These are phyloP conservation scores for Eucalyptus tenuipes DNA, from an alignment of 345 rosid genomes.

Conservation along the genomic window DNA sequence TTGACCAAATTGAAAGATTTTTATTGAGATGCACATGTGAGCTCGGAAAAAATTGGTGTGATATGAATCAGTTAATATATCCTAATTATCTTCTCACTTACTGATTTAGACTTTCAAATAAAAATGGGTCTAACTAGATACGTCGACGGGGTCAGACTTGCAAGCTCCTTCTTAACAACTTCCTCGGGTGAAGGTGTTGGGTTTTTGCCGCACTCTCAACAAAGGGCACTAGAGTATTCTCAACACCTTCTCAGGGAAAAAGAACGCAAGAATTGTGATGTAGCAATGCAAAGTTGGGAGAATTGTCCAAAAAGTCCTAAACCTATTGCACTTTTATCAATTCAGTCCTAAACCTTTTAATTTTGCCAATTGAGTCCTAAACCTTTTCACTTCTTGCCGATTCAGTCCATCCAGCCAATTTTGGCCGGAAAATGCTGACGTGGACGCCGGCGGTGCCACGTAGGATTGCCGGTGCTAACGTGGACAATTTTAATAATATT, in stretches of 20 bases:
- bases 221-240: background rate
- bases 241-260: background rate
- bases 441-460: too few species aligned
- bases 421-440: too few species aligned
- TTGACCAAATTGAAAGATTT: too few species aligned
- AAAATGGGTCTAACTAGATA: background rate
- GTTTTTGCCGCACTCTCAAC: background rate
- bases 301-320: too few species aligned
- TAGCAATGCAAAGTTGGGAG: too few species aligned
- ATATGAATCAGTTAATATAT: background rate
- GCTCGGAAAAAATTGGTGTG: background rate
- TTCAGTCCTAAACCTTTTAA: too few species aligned
- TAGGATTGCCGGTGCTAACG: too few species aligned
- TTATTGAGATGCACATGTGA: background rate
- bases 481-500: too few species aligned
- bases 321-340: too few species aligned
- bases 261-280: accelerated
- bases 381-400: too few species aligned
- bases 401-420: too few species aligned
- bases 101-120: background rate
- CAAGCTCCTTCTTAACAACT: background rate
- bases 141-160: accelerated
- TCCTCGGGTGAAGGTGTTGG: accelerated
- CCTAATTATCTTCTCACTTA: background rate
- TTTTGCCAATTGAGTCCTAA: too few species aligned